Conservation (phyloP, 2,329 filamentous ascomycete genomes). For the Cercospora sp. region DNA sequence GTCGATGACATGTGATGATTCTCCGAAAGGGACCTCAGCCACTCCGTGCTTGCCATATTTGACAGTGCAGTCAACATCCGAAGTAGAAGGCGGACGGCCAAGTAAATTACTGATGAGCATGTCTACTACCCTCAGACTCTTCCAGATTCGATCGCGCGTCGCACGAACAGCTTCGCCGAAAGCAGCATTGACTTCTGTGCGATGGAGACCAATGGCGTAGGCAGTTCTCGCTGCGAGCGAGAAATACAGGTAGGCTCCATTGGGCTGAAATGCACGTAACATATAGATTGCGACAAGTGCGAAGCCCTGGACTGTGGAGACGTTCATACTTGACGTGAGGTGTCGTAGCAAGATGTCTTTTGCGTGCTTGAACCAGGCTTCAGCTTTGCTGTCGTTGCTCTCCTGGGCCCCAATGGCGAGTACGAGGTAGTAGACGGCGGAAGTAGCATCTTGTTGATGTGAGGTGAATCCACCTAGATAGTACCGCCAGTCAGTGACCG, state of each 20-base stretch:
- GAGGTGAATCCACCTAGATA: constrained; percentile 6
- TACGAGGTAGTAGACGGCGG: constrained; percentile 54
- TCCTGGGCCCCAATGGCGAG: constrained; percentile 54
- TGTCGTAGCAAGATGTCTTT: constrained; percentile 48
- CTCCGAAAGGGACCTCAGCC: constrained; percentile 22
- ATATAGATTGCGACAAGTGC: constrained; percentile 55
- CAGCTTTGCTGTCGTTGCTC: constrained; percentile 45
- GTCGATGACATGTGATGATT: constrained; percentile 39
- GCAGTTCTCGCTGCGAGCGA: constrained; percentile 53
- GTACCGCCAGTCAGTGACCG: neutral
- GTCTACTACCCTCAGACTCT: constrained; percentile 54
- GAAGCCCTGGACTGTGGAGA: constrained; percentile 55
- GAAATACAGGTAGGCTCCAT: constrained; percentile 56
- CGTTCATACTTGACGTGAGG: constrained; percentile 52
- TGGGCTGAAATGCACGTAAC: constrained; percentile 54
- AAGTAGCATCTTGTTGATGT: constrained; percentile 43
- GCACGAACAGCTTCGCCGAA: constrained; percentile 41
- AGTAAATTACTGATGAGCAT: constrained; percentile 54
- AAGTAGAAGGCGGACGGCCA: constrained; percentile 56
- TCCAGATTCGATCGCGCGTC: constrained; percentile 53
- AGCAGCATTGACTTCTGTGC: constrained; percentile 54
- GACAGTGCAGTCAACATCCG: constrained; percentile 53
- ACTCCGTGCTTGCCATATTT: constrained; percentile 34
- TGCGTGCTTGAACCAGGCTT: constrained; percentile 52
- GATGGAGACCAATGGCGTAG: constrained; percentile 55